These are phyloP conservation scores for Lentinula detonsa DNA, from an alignment of 768 basidiomycete species.

Conservation along the genomic window DNA sequence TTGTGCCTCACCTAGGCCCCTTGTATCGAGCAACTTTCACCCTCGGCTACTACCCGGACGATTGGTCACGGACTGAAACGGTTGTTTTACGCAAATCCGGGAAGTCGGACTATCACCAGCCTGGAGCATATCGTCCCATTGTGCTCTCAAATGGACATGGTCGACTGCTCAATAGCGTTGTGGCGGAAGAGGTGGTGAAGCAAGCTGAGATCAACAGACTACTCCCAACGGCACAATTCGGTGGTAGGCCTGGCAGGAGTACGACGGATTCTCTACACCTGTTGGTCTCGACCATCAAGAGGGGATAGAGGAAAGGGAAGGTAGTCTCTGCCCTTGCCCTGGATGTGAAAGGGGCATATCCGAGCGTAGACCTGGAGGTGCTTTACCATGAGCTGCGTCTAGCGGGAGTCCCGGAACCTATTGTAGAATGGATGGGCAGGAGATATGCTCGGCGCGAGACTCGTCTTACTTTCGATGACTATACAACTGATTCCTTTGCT, in stretches of 20 bases:
- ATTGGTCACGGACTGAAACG: slow-evolving; percentile 10
- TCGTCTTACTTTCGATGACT: slow-evolving; percentile 20
- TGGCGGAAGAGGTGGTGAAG: not conserved
- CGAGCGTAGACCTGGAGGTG: slow-evolving; percentile 13
- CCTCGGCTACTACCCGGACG: not conserved
- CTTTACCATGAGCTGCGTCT: slow-evolving; percentile 18
- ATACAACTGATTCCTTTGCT: slow-evolving; percentile 12
- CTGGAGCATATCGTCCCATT: slow-evolving; percentile 21
- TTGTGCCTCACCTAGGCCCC: slow-evolving; percentile 11
- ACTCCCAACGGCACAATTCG: slow-evolving; percentile 21
- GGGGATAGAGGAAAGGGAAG: slow-evolving; percentile 15
- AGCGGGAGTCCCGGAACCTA: slow-evolving; percentile 15
- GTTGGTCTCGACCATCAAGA: slow-evolving; percentile 13
- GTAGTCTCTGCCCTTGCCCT: slow-evolving; percentile 21
- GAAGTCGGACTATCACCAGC: slow-evolving; percentile 14
- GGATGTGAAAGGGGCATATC: slow-evolving; percentile 23
- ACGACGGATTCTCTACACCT: slow-evolving; percentile 23
- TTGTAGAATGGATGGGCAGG: slow-evolving; percentile 10
- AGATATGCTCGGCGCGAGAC: slow-evolving; percentile 15
- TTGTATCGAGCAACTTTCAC: slow-evolving; percentile 10
- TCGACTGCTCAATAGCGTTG: not conserved
- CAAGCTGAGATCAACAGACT: slow-evolving; percentile 13
- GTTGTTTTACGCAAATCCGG: slow-evolving; percentile 21
- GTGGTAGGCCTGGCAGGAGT: slow-evolving; percentile 20
- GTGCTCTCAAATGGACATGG: slow-evolving; percentile 12